Conservation (phyloP, 208 protist species). For the Hexamita inflata region DNA sequence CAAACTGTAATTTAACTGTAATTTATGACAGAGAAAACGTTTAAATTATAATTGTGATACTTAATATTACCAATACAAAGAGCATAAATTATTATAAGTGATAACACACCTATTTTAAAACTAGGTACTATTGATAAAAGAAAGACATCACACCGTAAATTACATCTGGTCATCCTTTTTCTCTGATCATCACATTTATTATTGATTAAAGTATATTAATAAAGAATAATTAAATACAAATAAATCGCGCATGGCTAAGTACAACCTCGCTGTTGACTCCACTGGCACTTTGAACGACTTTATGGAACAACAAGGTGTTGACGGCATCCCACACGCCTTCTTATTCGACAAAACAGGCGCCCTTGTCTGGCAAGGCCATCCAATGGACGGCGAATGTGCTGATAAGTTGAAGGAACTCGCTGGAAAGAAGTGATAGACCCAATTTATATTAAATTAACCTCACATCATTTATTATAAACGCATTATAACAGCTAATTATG, state of each 20-base stretch:
- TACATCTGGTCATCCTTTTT: too few species aligned
- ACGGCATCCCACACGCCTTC: constrained; percentile 10
- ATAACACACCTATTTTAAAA: background rate
- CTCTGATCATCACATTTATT: too few species aligned
- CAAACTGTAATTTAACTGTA: too few species aligned
- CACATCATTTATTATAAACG: too few species aligned
- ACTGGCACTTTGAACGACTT: background rate
- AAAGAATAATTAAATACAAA: background rate
- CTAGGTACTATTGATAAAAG: background rate
- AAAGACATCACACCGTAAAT: background rate
- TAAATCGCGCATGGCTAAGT: background rate
- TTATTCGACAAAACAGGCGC: constrained; percentile 10
- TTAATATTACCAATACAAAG: too few species aligned
- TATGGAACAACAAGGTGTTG: background rate
- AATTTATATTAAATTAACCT: too few species aligned
- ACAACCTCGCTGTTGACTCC: constrained; percentile 19
- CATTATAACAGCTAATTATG: too few species aligned
- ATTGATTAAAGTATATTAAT: background rate
- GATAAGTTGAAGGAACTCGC: background rate
- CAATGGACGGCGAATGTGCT: background rate
- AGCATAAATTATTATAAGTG: too few species aligned
- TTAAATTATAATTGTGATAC: too few species aligned
- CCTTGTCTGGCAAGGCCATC: background rate
- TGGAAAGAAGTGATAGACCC: too few species aligned
- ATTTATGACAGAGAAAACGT: too few species aligned